Evolutionary conservation across 192 early-diverging fungal genomes (phyloP), one percentile per base, ranked within the genome.

Genomic region (Coemansia javaensis): DNA sequence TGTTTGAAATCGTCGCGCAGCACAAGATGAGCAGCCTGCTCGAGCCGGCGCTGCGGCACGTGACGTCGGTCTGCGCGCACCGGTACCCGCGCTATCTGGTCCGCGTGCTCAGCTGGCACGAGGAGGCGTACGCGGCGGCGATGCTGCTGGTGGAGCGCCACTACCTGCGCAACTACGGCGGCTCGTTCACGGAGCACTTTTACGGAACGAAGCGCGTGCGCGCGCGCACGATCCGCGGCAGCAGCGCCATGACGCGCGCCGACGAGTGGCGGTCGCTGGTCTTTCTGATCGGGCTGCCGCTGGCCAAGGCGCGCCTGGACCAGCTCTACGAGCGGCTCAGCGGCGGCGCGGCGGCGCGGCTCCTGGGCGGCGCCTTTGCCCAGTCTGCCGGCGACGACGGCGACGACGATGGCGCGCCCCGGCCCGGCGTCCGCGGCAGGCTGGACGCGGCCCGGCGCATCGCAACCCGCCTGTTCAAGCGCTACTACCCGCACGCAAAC

Each of bases 1-100:
- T 94, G 48, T 94, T 97, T 68, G 94, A 97, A 77, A 79, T 94
- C 4, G 77, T 89, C 34, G 87, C 89, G 23, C 86, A 90, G 63
- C 84, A 86, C 49, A 85, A 90, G 52, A 78, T 97, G 66, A 72
- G 75, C 36, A 88, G 87, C 34, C 77, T 93, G 48, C 68, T 94
- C 31, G 82, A 87, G 47, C 94, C 94, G 12, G 91, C 94, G 15
- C 45, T 94, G 16, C 81, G 78, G 41, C 92, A 93, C 63, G 67
- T 88, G 10, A 78, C 91, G 16, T 82, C 91, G 27, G 88, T 89
- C 7, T 93, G 90, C 59, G 90, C 89, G 15, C 89, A 91, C 75
- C 63, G 93, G 50, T 88, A 93, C 51, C 93, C 93, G 16, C 81
- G 90, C 47, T 81, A 86, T 44, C 74, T 92, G 23, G 66, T 86